Base-by-base conservation (phyloP, 306 rosid genomes). In the Spatholobus suberectus region DNA sequence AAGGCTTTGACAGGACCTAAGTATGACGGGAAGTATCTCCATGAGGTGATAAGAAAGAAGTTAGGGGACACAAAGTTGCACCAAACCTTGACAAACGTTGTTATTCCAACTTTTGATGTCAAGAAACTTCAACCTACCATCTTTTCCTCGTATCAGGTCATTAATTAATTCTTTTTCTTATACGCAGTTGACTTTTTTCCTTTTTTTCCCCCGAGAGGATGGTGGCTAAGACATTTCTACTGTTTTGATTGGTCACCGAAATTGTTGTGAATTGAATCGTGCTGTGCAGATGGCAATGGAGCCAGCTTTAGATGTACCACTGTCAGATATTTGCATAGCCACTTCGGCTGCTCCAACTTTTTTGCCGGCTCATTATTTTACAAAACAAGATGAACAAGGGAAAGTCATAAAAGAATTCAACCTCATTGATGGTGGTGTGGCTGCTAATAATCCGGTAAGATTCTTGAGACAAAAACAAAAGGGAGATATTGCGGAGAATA, bases 261-360 rank as follows among this genome's bases (percentile, higher is more conserved):
- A 79, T 79, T 38, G 13, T 20, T 7, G 29, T 55, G 12, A 67
- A 52, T 5, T 8, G 1, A 67, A 9, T n/a, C 0, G 70, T 32
- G 3, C 38, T 59, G 27, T 73, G 76, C 35, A 87, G 90, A 6
- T 74, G 0, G 55, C 38, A 17, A 23, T 27, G 3, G 74, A 49
- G 0, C 70, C 82, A 14, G 13, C 2, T 11, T 74, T 87, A 57
- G 82, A 87, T 78, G 90, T 81, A 15, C 24, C 61, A 55, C 74
- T 85, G 2, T 75, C 90, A 20, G 83, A 87, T 35, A 85, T 84
- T 32, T 81, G 86, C 74, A 59, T 87, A 41, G 86, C 55, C 24
- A 85, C 90, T 35, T 78, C 88, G 5, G 86, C 90, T 24, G 88
- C 90, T 23, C 88, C 88, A 74, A 85, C 90, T 1, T 81, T 10